phyloP scores from a whole-genome alignment of 2,329 filamentous ascomycete species.

The Fusarium luffae region DNA sequence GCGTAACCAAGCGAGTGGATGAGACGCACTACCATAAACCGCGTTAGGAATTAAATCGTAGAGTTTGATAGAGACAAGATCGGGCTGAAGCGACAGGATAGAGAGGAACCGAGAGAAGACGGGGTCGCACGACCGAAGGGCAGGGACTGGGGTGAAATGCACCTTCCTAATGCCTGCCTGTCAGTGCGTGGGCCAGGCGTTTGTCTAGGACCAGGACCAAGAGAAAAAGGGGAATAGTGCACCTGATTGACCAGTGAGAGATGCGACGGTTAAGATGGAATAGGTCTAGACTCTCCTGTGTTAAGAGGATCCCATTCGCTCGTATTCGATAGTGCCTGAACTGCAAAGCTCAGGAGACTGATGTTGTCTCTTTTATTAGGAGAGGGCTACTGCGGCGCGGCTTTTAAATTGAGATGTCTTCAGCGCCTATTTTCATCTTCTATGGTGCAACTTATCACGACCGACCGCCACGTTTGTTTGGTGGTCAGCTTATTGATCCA shows the following conservation, averaged over 20 bases:
- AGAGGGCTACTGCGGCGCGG: constrained; percentile 16
- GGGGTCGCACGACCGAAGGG: constrained; percentile 38
- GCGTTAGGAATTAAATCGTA: constrained; percentile 33
- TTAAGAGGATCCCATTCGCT: constrained; percentile 19
- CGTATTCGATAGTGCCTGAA: constrained; percentile 16
- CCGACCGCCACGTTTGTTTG: constrained; percentile 4
- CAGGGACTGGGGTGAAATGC: constrained; percentile 35
- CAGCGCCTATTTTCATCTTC: constrained; percentile 9
- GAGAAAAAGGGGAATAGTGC: constrained; percentile 32
- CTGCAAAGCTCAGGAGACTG: constrained; percentile 29
- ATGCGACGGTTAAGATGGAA: constrained; percentile 23
- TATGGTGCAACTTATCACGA: constrained; percentile 3
- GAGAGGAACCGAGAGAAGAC: constrained; percentile 29
- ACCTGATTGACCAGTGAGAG: constrained; percentile 11
- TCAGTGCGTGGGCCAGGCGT: constrained; percentile 35
- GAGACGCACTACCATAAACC: constrained; percentile 41
- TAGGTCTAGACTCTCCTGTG: constrained; percentile 21
- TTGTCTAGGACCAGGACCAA: constrained; percentile 24
- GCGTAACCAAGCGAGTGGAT: constrained; percentile 42
- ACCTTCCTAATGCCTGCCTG: constrained; percentile 38
- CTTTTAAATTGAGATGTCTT: background rate
- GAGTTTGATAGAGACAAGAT: constrained; percentile 35
- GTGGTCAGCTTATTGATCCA: constrained; percentile 12
- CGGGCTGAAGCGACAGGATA: constrained; percentile 28
- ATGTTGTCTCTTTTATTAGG: background rate